These are phyloP conservation scores for Peronospora farinosa DNA, from an alignment of 352 stramenopile genomes.

Conservation along the genomic window DNA sequence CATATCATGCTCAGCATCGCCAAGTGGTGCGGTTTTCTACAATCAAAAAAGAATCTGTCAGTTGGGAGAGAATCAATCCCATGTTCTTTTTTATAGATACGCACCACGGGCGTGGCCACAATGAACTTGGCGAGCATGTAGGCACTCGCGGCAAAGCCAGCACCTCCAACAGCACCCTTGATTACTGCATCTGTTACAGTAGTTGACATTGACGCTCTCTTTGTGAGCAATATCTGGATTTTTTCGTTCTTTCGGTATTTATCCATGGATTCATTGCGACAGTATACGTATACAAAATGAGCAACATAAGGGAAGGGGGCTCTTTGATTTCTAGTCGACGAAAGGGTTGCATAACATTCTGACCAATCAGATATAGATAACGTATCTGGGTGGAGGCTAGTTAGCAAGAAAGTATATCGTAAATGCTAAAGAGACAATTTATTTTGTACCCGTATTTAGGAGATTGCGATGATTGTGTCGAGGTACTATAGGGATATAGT, in stretches of 20 bases:
- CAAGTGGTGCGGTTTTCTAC: constrained; percentile 52
- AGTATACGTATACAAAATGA: too few species aligned
- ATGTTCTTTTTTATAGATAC: constrained; percentile 4
- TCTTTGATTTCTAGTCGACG: too few species aligned
- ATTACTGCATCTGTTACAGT: constrained; percentile 50
- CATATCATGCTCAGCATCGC: constrained; percentile 50
- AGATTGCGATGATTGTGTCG: not conserved
- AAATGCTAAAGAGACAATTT: too few species aligned
- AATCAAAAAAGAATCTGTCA: constrained; percentile 14
- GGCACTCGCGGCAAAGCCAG: constrained; percentile 68
- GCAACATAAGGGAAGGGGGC: too few species aligned
- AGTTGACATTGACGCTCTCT: constrained; percentile 37
- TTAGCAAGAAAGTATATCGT: too few species aligned
- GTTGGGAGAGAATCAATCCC: not conserved
- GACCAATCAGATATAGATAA: too few species aligned
- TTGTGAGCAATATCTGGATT: constrained; percentile 1
- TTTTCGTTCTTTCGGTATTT: too few species aligned
- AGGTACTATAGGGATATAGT: not conserved
- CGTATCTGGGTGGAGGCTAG: too few species aligned
- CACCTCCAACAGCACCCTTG: constrained; percentile 61
- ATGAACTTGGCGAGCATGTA: constrained; percentile 82
- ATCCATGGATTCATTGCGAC: too few species aligned
- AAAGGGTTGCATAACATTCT: too few species aligned
- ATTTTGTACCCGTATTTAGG: too few species aligned
- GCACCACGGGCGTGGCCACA: constrained; percentile 57